phyloP scores from a whole-genome alignment of 345 rosid species.

The Chamaenerion angustifolium region DNA sequence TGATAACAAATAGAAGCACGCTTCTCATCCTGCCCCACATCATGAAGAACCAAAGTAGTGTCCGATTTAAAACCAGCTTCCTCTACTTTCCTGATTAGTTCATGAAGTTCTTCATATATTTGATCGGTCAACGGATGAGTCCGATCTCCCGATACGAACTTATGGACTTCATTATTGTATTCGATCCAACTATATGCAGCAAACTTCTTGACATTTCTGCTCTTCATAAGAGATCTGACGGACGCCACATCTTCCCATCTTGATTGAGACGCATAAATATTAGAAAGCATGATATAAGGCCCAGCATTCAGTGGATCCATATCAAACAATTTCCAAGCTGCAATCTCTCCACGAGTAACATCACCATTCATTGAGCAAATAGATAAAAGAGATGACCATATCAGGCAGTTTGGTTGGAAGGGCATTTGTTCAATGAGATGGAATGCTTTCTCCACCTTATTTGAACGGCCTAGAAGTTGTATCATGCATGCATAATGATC shows the following conservation, averaged over 20 bases:
- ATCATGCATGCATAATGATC: constrained; percentile 46
- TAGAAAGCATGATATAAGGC: constrained; percentile 47
- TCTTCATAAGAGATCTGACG: constrained; percentile 39
- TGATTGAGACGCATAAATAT: constrained; percentile 42
- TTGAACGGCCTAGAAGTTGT: constrained; percentile 42
- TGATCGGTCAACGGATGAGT: constrained; percentile 31
- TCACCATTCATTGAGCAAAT: constrained; percentile 27
- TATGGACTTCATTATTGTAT: constrained; percentile 33
- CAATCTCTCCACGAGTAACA: constrained; percentile 33
- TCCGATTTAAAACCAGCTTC: constrained; percentile 34
- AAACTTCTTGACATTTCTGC: constrained; percentile 34
- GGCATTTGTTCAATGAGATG: constrained; percentile 29
- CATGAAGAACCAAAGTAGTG: constrained; percentile 33
- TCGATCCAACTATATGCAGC: constrained; percentile 59
- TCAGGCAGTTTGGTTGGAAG: constrained; percentile 27
- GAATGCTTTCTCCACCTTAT: constrained; percentile 27
- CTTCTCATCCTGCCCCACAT: constrained; percentile 41
- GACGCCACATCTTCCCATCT: constrained; percentile 50
- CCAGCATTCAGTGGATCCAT: constrained; percentile 38
- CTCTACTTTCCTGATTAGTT: constrained; percentile 24
- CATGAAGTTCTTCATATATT: constrained; percentile 27
- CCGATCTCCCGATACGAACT: constrained; percentile 43
- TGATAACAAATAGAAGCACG: constrained; percentile 37
- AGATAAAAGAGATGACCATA: constrained; percentile 45
- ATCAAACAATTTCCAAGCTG: constrained; percentile 34